Evolutionary conservation across 2,329 filamentous ascomycete genomes (phyloP), one percentile per base, ranked within the genome.

Genomic region (Aspergillus versicolor): DNA sequence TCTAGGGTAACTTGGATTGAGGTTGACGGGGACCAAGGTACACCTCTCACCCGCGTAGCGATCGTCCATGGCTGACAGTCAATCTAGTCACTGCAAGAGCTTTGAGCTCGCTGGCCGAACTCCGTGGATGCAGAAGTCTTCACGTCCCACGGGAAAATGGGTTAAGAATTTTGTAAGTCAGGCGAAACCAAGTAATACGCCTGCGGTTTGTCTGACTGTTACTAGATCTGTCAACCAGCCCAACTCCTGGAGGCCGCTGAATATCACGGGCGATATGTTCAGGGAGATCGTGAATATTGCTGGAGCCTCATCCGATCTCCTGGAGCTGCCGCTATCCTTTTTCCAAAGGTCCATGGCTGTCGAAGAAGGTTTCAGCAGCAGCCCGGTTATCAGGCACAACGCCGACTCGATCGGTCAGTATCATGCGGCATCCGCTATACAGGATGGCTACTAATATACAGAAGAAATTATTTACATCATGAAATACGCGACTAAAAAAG

Each of bases 401-500:
- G 50, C 27, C 1, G 21, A 55, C 5, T 46, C 48, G 6, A 56
- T 59, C 44, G 69, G 71, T 67, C 57, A n/a, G 57, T 21, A 15
- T 7, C 45, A 9, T 27, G 32, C 13, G 7, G 8, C n/a, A 11
- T 22, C 24, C 19, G 37, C n/a, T 11, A 37, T 11, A 15, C 27
- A 30, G 9, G 27, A 3, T 40, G 9, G 19, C 7, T 12, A 9
- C 27, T 34, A 34, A 47, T 12, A 7, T 3, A 12, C 7, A 21
- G 3, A 34, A 68, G 67, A 69, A 27, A 58, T 69, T 17, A 62
- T 61, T 13, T 70, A 73, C 54, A 66, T 63, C 11, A 50, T 71
- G 8, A 67, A 65, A 43, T 73, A 73, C 42, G 67, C 67, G 0
- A 66, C 68, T 45, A 58, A 65, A 46, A 69, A 68, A 42, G 24